phyloP scores from a whole-genome alignment of 345 rosid genomes.

The Pistacia vera region DNA sequence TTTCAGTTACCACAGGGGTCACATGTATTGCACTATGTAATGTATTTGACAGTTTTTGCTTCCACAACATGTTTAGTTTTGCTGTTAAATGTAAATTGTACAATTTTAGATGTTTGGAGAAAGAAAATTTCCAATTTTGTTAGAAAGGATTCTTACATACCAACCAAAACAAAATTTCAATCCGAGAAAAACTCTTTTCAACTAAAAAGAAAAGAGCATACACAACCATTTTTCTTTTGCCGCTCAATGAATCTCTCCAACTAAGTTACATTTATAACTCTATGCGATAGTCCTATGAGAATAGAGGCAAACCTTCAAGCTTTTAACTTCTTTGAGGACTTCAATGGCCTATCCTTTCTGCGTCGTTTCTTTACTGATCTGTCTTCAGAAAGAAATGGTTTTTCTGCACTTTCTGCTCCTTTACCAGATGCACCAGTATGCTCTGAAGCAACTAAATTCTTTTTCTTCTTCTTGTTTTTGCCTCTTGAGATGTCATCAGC shows the following conservation, averaged over 20 bases:
- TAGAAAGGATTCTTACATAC: neutral
- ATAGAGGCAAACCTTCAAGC: slow-evolving; percentile 22
- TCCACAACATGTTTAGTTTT: neutral
- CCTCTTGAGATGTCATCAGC: slow-evolving; percentile 25
- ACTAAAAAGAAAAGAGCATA: neutral
- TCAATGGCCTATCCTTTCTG: slow-evolving; percentile 27
- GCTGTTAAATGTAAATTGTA: slow-evolving; percentile 11
- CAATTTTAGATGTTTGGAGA: neutral
- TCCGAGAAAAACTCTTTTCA: neutral
- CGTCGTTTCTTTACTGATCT: slow-evolving; percentile 44
- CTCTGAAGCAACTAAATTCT: slow-evolving; percentile 22
- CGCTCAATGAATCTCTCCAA: neutral
- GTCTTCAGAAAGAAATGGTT: slow-evolving; percentile 48
- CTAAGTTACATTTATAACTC: neutral
- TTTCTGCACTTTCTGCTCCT: slow-evolving; percentile 29
- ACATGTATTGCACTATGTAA: slow-evolving; percentile 14
- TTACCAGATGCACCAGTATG: slow-evolving; percentile 28
- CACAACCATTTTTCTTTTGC: neutral
- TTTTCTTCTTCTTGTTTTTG: slow-evolving; percentile 26
- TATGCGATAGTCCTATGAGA: slow-evolving; percentile 5
- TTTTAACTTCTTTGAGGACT: slow-evolving; percentile 37
- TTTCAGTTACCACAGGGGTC: slow-evolving; percentile 11
- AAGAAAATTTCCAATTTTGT: neutral
- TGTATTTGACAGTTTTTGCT: slow-evolving; percentile 17
- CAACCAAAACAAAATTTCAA: slow-evolving; percentile 14